These are phyloP conservation scores for Globisporangium canariense DNA, from an alignment of 352 stramenopile genomes.

Conservation along the genomic window DNA sequence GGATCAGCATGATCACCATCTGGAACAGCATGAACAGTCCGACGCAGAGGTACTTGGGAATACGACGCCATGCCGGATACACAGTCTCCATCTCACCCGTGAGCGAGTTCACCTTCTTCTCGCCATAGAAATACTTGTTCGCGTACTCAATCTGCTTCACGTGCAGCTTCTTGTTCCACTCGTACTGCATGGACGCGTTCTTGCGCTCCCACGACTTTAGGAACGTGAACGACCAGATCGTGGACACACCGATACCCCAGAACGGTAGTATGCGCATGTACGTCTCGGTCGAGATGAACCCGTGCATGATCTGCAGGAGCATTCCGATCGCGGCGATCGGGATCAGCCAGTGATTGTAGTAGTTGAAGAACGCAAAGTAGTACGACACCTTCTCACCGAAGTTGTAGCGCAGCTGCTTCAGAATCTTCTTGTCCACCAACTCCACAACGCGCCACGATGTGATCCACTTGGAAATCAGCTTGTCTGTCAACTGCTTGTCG, in stretches of 20 bases:
- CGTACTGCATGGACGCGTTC: constrained; percentile 76
- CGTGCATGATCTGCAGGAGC: constrained; percentile 49
- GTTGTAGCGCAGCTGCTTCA: constrained; percentile 67
- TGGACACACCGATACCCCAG: constrained; percentile 76
- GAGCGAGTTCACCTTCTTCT: constrained; percentile 65
- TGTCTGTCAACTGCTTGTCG: constrained; percentile 62
- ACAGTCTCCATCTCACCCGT: constrained; percentile 67
- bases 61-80: constrained; percentile 63
- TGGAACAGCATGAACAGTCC: constrained; percentile 81
- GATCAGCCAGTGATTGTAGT: constrained; percentile 76
- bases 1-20: constrained; percentile 81
- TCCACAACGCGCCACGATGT: constrained; percentile 53
- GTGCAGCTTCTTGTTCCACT: constrained; percentile 79
- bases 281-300: constrained; percentile 47
- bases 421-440: constrained; percentile 52
- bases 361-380: constrained; percentile 86
- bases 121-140: constrained; percentile 73
- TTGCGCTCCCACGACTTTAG: constrained; percentile 81
- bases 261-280: constrained; percentile 84
- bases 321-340: constrained; percentile 68
- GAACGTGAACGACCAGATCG: constrained; percentile 81
- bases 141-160: constrained; percentile 85
- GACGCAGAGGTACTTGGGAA: constrained; percentile 76
- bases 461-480: constrained; percentile 68
- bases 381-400: constrained; percentile 87